These are phyloP conservation scores for Gypsophila paniculata DNA, from an alignment of 179 eudicot genomes.

Conservation along the genomic window DNA sequence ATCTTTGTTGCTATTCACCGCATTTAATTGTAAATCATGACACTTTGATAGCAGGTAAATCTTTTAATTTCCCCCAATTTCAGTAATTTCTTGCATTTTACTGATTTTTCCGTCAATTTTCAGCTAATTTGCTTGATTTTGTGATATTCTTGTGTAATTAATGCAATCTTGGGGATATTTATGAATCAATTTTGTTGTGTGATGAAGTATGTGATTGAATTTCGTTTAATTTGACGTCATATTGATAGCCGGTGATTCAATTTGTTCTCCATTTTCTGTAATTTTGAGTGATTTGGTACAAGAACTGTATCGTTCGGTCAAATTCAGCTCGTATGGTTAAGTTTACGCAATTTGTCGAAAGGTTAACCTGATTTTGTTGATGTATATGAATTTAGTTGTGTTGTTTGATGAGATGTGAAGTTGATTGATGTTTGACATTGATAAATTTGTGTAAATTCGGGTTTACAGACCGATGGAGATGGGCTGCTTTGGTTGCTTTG, in stretches of 20 bases:
- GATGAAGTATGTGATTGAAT: neutral
- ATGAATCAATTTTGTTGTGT: neutral
- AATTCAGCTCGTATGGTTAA: neutral
- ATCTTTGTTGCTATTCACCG: slow-evolving; percentile 6
- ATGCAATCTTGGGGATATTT: neutral
- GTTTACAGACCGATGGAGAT: slow-evolving; percentile 44
- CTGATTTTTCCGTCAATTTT: neutral
- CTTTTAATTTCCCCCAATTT: neutral
- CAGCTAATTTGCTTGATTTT: neutral
- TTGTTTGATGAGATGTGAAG: neutral
- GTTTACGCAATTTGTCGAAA: neutral
- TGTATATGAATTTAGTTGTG: neutral
- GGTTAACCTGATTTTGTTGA: neutral
- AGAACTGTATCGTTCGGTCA: neutral
- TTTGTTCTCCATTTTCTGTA: neutral
- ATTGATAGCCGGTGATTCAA: neutral
- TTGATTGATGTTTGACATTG: neutral
- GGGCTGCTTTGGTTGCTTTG: slow-evolving; percentile 94
- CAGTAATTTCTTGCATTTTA: neutral
- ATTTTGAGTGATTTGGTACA: neutral
- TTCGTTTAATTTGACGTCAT: neutral
- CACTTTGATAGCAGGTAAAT: slow-evolving; percentile 16
- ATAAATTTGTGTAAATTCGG: neutral
- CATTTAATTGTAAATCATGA: slow-evolving; percentile 23
- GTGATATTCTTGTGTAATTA: neutral